These are phyloP conservation scores for Cercospora sp. DNA, from an alignment of 2,329 filamentous ascomycete genomes.

Conservation along the genomic window DNA sequence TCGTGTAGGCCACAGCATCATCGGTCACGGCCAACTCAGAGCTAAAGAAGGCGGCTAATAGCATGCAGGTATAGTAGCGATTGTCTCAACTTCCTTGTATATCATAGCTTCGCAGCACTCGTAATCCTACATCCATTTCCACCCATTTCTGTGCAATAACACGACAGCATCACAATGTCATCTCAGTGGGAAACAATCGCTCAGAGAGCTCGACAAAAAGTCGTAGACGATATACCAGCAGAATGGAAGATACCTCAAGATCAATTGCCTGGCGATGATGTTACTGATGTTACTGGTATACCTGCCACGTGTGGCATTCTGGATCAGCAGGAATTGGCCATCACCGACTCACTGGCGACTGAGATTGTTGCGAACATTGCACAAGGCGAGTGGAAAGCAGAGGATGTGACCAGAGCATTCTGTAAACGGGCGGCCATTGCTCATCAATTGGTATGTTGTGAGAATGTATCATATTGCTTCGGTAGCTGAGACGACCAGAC, in stretches of 20 bases:
- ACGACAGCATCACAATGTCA: slow-evolving; percentile 7
- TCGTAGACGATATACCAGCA: slow-evolving; percentile 55
- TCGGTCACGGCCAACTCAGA: slow-evolving; percentile 5
- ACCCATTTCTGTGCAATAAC: background rate
- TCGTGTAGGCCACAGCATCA: slow-evolving; percentile 4
- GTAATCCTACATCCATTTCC: background rate
- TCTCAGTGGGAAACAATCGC: slow-evolving; percentile 48
- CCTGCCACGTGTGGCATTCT: slow-evolving; percentile 61
- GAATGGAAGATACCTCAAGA: slow-evolving; percentile 59
- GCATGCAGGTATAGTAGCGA: background rate
- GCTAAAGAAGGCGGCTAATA: background rate
- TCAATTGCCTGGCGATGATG: slow-evolving; percentile 49
- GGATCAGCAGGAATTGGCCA: slow-evolving; percentile 51
- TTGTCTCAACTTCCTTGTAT: background rate
- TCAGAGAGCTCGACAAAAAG: slow-evolving; percentile 44
- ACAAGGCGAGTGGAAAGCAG: slow-evolving; percentile 50
- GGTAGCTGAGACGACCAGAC: slow-evolving; percentile 43
- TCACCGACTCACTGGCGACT: slow-evolving; percentile 46
- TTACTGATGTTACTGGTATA: slow-evolving; percentile 58
- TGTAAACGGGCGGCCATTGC: slow-evolving; percentile 57
- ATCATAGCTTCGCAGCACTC: background rate
- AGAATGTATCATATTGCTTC: background rate
- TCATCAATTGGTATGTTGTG: slow-evolving; percentile 52
- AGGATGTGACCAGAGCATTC: slow-evolving; percentile 55
- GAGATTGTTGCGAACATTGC: slow-evolving; percentile 45